Evolutionary conservation across 179 eudicot species (phyloP).

Genomic region (Silene noctiflora): DNA sequence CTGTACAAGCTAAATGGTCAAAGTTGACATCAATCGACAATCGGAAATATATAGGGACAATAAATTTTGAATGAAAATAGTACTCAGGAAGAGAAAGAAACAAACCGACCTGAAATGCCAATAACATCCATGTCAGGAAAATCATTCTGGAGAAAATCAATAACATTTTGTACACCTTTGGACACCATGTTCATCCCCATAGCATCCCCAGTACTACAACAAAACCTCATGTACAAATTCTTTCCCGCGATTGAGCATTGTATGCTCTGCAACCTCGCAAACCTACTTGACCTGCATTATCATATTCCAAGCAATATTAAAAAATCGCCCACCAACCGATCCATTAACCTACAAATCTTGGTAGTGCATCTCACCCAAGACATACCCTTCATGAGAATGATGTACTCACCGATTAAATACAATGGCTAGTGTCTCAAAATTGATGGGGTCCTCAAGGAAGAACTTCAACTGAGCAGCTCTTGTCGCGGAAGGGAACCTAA

Average conservation of each 20-base stretch:
- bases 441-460: conserved; percentile 31
- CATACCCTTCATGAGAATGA: neutral
- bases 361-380: neutral
- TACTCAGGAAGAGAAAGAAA: neutral
- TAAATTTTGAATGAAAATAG: neutral
- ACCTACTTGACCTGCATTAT: conserved; percentile 30
- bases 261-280: conserved; percentile 29
- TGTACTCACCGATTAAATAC: conserved; percentile 24
- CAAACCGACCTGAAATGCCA: conserved; percentile 23
- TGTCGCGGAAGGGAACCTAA: conserved; percentile 26
- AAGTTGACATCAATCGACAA: neutral
- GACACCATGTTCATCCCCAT: conserved; percentile 40
- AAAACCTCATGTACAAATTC: conserved; percentile 30
- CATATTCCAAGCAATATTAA: neutral
- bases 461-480: conserved; percentile 29
- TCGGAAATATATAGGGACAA: neutral
- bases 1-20: neutral
- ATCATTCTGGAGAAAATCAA: conserved; percentile 22
- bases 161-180: conserved; percentile 30
- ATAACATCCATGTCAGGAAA: conserved; percentile 35
- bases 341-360: neutral
- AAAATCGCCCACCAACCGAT: neutral
- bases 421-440: conserved; percentile 24
- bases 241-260: conserved; percentile 31
- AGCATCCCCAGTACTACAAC: conserved; percentile 33